phyloP scores from a whole-genome alignment of 306 rosid genomes.

The Hippophae gyantsensis region DNA sequence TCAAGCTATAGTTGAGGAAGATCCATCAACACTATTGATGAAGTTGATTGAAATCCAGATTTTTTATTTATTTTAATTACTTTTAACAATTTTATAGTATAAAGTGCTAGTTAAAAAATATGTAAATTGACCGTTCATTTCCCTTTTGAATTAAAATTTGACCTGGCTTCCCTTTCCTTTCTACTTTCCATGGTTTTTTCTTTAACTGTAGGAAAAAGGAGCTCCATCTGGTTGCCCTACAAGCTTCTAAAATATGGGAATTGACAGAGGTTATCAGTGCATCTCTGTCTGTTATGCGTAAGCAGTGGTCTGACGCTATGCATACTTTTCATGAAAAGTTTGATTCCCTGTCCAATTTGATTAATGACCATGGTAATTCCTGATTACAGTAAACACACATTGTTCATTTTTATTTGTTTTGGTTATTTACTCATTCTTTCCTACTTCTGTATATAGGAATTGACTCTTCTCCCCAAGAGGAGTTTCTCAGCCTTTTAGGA shows the following conservation, averaged over 20 bases:
- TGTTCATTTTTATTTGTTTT: slow-evolving; percentile 7
- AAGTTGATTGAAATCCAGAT: background rate
- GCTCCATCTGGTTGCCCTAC: slow-evolving; percentile 95
- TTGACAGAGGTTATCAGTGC: slow-evolving; percentile 76
- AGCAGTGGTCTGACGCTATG: slow-evolving; percentile 98
- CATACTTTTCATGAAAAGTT: slow-evolving; percentile 75
- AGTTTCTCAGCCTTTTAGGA: slow-evolving; percentile 84
- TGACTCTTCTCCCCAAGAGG: slow-evolving; percentile 83
- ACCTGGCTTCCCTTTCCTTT: background rate
- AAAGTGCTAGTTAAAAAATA: background rate
- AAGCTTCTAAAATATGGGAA: slow-evolving; percentile 88
- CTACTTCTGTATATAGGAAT: slow-evolving; percentile 43
- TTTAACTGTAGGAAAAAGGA: slow-evolving; percentile 64
- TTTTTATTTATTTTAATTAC: background rate
- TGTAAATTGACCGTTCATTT: background rate
- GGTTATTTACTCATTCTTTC: slow-evolving; percentile 16
- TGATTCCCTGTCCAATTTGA: slow-evolving; percentile 65
- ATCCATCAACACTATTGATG: background rate
- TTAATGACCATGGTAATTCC: slow-evolving; percentile 59
- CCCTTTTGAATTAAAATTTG: background rate
- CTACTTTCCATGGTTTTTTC: slow-evolving; percentile 15
- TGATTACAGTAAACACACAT: background rate
- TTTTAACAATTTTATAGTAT: background rate
- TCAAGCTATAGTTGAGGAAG: background rate
- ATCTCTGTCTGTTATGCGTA: slow-evolving; percentile 77